Percentiles rank a stretch among this genome's conserved stretches.
Evolutionary conservation across 2,329 filamentous ascomycete species (phyloP).

Genomic region (Arthrocladium fulminans): DNA sequence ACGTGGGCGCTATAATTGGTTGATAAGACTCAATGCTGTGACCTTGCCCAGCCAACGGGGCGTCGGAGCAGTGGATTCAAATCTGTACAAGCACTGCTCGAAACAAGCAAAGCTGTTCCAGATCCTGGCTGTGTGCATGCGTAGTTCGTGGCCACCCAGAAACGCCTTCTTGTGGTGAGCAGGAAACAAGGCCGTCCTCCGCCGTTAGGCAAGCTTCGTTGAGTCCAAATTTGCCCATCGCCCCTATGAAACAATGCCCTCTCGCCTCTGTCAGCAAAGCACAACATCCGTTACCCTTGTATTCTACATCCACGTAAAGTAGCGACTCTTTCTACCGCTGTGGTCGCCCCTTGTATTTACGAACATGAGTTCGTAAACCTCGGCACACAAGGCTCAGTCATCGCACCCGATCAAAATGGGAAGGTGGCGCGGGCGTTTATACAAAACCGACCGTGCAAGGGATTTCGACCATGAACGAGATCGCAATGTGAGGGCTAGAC

Average conservation of each 20-base stretch:
- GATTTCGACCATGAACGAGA: slow-evolving; percentile 39
- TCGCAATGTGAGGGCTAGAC: slow-evolving; percentile 35
- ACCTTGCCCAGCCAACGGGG: background rate
- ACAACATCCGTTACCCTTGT: too few relatives aligned
- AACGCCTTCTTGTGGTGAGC: background rate
- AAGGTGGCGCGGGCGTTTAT: slow-evolving; percentile 24
- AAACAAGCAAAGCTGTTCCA: background rate
- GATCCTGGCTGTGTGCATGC: background rate
- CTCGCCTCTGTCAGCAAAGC: too few relatives aligned
- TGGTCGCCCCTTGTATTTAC: background rate
- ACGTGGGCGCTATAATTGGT: slow-evolving; percentile 5
- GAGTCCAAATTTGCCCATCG: background rate
- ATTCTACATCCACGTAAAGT: too few relatives aligned
- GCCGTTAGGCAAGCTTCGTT: background rate
- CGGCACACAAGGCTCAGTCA: background rate
- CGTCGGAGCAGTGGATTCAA: background rate
- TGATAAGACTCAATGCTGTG: background rate
- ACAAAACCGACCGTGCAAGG: slow-evolving; percentile 36
- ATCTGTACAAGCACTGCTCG: background rate
- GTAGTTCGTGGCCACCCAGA: background rate
- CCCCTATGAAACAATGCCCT: background rate
- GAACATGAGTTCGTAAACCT: background rate
- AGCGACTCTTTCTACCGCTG: too few relatives aligned
- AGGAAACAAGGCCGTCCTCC: background rate
- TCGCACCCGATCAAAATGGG: slow-evolving; percentile 1